A percentile compares a stretch with the other conserved stretches of the same genome.
phyloP scores from a whole-genome alignment of 1,284 basidiomycete species.

The Sporisorium iseilematis-ciliati region DNA sequence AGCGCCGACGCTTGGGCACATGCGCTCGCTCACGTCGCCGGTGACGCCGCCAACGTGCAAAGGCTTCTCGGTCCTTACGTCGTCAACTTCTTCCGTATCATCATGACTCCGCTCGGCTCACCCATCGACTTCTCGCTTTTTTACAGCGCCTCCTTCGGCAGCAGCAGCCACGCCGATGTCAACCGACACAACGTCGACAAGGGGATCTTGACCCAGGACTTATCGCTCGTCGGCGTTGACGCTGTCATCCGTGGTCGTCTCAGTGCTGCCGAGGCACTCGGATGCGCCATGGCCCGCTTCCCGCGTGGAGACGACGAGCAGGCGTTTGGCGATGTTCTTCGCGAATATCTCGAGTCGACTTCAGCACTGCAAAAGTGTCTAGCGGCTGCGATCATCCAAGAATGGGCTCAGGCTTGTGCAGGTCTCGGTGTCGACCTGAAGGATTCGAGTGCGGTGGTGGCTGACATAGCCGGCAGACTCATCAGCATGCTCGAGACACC shows the following conservation, averaged over 20 bases:
- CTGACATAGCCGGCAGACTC: slow-evolving; percentile 75
- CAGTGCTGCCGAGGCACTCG: slow-evolving; percentile 83
- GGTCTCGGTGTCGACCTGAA: slow-evolving; percentile 38
- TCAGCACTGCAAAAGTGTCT: slow-evolving; percentile 93
- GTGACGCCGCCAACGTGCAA: slow-evolving; percentile 32
- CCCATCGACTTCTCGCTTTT: slow-evolving; percentile 82
- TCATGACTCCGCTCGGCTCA: slow-evolving; percentile 91
- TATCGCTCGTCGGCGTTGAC: slow-evolving; percentile 84
- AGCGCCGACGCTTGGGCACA: slow-evolving; percentile 84
- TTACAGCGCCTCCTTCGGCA: slow-evolving; percentile 71
- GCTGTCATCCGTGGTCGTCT: slow-evolving; percentile 85
- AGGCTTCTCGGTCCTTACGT: slow-evolving; percentile 66
- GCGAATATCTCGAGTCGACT: slow-evolving; percentile 83
- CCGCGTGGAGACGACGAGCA: slow-evolving; percentile 70
- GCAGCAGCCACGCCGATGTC: slow-evolving; percentile 58
- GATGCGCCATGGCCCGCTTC: slow-evolving; percentile 79
- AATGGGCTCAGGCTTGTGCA: slow-evolving; percentile 79
- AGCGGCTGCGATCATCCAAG: slow-evolving; percentile 84
- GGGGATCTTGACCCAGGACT: slow-evolving; percentile 91
- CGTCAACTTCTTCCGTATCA: slow-evolving; percentile 74
- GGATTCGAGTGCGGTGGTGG: slow-evolving; percentile 31
- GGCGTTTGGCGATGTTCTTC: slow-evolving; percentile 75
- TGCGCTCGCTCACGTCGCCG: slow-evolving; percentile 73
- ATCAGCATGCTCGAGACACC: slow-evolving; percentile 81
- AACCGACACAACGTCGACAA: slow-evolving; percentile 89